Conservation (phyloP, 148 eudicot genomes). For the Vaccinium darrowii region DNA sequence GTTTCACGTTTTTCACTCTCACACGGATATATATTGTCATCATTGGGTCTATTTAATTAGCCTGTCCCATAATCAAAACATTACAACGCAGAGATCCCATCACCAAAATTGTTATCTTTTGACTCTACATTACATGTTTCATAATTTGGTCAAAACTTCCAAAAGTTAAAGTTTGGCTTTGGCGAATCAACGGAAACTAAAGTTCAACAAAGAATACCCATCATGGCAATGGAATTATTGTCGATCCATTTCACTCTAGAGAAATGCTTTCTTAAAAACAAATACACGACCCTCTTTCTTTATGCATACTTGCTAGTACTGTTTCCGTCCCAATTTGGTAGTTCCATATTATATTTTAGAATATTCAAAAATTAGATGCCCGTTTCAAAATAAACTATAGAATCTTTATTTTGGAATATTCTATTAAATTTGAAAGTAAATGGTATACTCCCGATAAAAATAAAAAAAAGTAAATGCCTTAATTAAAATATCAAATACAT, state of each 20-base stretch:
- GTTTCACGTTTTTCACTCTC: not conserved
- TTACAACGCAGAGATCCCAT: not conserved
- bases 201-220: not conserved
- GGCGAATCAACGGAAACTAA: not conserved
- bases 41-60: not conserved
- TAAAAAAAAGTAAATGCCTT: too few species aligned
- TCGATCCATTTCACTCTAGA: not conserved
- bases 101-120: not conserved
- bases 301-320: too few species aligned
- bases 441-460: too few species aligned
- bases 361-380: too few species aligned
- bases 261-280: not conserved
- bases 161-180: slow-evolving; percentile 14
- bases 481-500: too few species aligned
- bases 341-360: too few species aligned
- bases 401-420: too few species aligned
- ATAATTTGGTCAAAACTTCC: not conserved
- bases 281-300: not conserved
- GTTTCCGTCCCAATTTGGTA: too few species aligned
- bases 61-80: not conserved
- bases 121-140: not conserved
- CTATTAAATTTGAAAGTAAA: too few species aligned
- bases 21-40: not conserved
- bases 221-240: not conserved
- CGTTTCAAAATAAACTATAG: too few species aligned